A percentile compares a stretch with the other conserved stretches of the same genome.
Evolutionary conservation across 768 basidiomycete genomes (phyloP).

Genomic region (Hericium alpestre): DNA sequence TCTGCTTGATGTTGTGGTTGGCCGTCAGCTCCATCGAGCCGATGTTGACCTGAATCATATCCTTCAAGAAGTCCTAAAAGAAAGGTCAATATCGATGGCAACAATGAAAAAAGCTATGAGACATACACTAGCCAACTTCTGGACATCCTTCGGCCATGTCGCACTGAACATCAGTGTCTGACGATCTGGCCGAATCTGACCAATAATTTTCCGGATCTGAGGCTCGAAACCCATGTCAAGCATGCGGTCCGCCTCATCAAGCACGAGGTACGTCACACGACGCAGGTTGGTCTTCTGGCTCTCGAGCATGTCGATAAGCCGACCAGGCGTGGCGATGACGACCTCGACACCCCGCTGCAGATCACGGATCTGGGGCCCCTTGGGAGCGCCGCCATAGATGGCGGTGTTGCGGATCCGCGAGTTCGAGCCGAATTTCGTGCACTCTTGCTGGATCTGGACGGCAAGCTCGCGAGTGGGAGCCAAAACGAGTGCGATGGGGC

Average conservation of each 20-base stretch:
- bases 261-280: constrained; percentile 92
- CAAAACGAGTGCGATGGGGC: constrained; percentile 92
- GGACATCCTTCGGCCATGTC: constrained; percentile 99
- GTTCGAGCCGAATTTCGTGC: constrained; percentile 94
- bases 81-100: not conserved
- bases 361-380: constrained; percentile 97
- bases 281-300: constrained; percentile 92
- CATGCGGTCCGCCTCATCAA: constrained; percentile 99
- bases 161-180: constrained; percentile 99
- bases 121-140: constrained; percentile 81
- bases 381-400: constrained; percentile 97
- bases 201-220: constrained; percentile 95
- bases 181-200: constrained; percentile 94
- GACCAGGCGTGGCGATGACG: constrained; percentile 99
- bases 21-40: constrained; percentile 98
- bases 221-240: constrained; percentile 99
- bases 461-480: constrained; percentile 98
- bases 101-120: not conserved
- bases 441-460: constrained; percentile 98
- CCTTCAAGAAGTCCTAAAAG: constrained; percentile 79
- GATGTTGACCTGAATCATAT: constrained; percentile 98
- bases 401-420: constrained; percentile 98
- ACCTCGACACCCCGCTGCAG: constrained; percentile 95
- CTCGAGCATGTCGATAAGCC: constrained; percentile 98
- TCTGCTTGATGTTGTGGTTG: constrained; percentile 94